phyloP scores from a whole-genome alignment of 345 rosid species.

The Aquilaria malaccensis region DNA sequence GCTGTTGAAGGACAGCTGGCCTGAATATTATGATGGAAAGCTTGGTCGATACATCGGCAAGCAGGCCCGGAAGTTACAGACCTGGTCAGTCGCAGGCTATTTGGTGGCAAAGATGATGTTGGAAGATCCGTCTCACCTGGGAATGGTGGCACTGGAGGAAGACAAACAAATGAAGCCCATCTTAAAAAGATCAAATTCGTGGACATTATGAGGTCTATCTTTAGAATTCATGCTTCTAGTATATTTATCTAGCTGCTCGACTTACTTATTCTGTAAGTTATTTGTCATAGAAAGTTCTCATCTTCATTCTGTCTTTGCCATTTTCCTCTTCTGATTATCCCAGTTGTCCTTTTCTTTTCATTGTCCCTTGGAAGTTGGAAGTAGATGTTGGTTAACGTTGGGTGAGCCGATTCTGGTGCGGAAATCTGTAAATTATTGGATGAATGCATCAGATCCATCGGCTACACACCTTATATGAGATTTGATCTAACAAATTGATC shows the following conservation, averaged over 20 bases:
- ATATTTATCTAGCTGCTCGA: neutral
- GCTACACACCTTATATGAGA: too few relatives aligned
- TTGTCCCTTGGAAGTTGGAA: too few relatives aligned
- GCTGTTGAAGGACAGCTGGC: slow-evolving; percentile 78
- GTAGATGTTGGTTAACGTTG: too few relatives aligned
- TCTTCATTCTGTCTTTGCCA: neutral
- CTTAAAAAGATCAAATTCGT: slow-evolving; percentile 76
- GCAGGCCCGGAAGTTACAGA: slow-evolving; percentile 76
- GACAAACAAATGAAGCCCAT: slow-evolving; percentile 80
- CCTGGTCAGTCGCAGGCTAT: slow-evolving; percentile 94
- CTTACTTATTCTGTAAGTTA: slow-evolving; percentile 2
- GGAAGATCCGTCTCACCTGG: slow-evolving; percentile 91
- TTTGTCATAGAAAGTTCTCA: neutral
- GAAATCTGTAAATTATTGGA: too few relatives aligned
- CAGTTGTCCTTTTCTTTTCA: neutral
- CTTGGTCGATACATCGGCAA: slow-evolving; percentile 82
- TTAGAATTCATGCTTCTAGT: neutral
- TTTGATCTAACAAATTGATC: too few relatives aligned
- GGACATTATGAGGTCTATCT: slow-evolving; percentile 31
- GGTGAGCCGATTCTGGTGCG: too few relatives aligned
- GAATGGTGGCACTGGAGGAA: slow-evolving; percentile 83
- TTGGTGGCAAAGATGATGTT: slow-evolving; percentile 94
- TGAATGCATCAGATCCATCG: too few relatives aligned
- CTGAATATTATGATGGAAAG: slow-evolving; percentile 94
- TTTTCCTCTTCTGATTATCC: neutral